Conservation (phyloP, 371 early-diverging fungal genomes). For the Actinomortierella wolfii region DNA sequence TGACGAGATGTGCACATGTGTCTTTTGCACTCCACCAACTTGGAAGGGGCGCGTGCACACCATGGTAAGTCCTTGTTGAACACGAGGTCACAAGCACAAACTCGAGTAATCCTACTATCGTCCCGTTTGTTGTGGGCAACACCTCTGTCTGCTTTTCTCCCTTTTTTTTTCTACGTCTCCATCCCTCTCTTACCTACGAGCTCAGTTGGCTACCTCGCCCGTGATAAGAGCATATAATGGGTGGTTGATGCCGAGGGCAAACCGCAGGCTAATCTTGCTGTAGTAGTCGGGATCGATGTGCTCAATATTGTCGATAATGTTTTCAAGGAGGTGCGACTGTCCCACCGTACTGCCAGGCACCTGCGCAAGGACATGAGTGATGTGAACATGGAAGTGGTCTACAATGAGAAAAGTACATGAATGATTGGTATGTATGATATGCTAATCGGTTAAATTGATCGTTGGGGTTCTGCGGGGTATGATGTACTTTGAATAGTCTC, state of each 20-base stretch:
- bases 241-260: slow-evolving; percentile 55
- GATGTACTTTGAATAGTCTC: too few relatives aligned
- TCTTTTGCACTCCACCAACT: too few relatives aligned
- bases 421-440: too few relatives aligned
- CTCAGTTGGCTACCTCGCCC: not conserved
- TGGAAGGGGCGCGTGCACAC: too few relatives aligned
- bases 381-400: slow-evolving; percentile 84
- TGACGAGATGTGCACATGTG: too few relatives aligned
- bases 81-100: too few relatives aligned
- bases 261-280: slow-evolving; percentile 52
- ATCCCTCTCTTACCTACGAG: not conserved
- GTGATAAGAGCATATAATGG: slow-evolving; percentile 44
- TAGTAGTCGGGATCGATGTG: slow-evolving; percentile 58
- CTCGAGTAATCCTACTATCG: too few relatives aligned
- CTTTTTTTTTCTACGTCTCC: not conserved
- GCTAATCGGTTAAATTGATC: too few relatives aligned
- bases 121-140: too few relatives aligned
- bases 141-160: not conserved
- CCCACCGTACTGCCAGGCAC: slow-evolving; percentile 69
- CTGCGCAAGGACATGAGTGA: slow-evolving; percentile 68
- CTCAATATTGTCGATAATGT: slow-evolving; percentile 72
- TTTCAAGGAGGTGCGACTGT: slow-evolving; percentile 77
- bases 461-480: too few relatives aligned
- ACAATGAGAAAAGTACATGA: not conserved
- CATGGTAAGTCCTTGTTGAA: too few relatives aligned